These are phyloP conservation scores for Scedosporium boydii DNA, from an alignment of 2,329 filamentous ascomycete genomes.

Conservation along the genomic window DNA sequence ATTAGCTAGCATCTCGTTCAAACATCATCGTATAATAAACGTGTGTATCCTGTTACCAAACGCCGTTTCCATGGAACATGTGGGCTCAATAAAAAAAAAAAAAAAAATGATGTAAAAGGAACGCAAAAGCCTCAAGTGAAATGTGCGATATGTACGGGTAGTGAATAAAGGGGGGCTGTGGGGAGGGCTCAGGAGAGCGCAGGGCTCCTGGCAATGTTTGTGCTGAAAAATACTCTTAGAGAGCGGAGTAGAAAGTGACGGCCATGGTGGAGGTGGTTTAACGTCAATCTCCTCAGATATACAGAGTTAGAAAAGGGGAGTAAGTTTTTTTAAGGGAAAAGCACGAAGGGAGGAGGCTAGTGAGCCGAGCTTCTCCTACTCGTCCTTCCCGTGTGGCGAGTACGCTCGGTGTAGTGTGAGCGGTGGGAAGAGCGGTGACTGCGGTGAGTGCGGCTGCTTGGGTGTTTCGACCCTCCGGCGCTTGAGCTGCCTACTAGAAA, in stretches of 20 bases:
- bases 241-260: too few species aligned
- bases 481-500: constrained; percentile 13
- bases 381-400: constrained; percentile 3
- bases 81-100: neutral
- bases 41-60: constrained; percentile 1
- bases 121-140: neutral
- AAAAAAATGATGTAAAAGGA: neutral
- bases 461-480: constrained; percentile 10
- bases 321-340: neutral
- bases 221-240: neutral
- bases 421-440: constrained; percentile 1
- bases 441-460: neutral
- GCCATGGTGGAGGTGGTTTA: neutral
- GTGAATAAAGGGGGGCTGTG: too few species aligned
- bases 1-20: neutral
- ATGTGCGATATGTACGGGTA: too few species aligned
- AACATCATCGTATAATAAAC: neutral
- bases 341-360: constrained; percentile 14
- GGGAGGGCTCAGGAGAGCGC: too few species aligned
- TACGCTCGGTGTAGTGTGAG: constrained; percentile 10
- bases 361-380: constrained; percentile 1
- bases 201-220: too few species aligned
- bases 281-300: neutral
- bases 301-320: neutral
- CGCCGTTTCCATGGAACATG: neutral